Evolutionary conservation across 1,284 basidiomycete genomes (phyloP), one percentile per base, ranked within the genome.

Genomic region (Pulveroboletus sp.): DNA sequence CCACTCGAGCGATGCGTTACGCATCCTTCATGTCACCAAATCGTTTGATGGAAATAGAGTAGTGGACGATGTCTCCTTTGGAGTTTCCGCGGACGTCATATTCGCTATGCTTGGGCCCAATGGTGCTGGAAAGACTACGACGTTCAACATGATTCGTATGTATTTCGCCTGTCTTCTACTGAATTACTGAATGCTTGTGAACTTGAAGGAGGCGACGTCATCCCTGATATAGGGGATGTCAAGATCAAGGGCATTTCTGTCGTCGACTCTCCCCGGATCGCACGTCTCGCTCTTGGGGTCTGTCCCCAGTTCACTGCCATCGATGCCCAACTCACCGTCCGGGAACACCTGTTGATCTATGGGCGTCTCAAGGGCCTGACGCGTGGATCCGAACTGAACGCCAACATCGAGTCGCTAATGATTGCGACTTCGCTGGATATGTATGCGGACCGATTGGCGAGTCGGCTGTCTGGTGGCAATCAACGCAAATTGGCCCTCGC

Each of bases 241-340:
- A 65, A 81, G 49, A 86, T 92, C 63, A 80, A 82, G 49, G 83
- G 81, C 2, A 75, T 78, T 28, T 91, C 89, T 1, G 83, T 89
- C 36, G 74, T 89, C 22, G 74, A 76, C 26, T 76, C 84, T 54
- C 82, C 88, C 0, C 81, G 81, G 33, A 76, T 72, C 5, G 87
- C 90, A 29, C 79, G 87, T 43, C 78, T 86, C 6, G 78, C 81
- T 6, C 80, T 92, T 9, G 90, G 90, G 3, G 88, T 92, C 42
- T 92, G 89, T 66, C 90, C 90, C 0, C 91, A 93, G 63, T 90
- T 91, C 72, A 91, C 90, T 6, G 90, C 91, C 0, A 89, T 92
- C 56, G 91, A 92, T 60, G 76, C 83, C 7, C 84, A 90, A 60
- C 73, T 93, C 46, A 92, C 87, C 4, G 90, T 92, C 15, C 78